Percentiles rank a stretch among this genome's conserved stretches.
Conservation (phyloP, 257 asterid species). For the Echites panduratus region DNA sequence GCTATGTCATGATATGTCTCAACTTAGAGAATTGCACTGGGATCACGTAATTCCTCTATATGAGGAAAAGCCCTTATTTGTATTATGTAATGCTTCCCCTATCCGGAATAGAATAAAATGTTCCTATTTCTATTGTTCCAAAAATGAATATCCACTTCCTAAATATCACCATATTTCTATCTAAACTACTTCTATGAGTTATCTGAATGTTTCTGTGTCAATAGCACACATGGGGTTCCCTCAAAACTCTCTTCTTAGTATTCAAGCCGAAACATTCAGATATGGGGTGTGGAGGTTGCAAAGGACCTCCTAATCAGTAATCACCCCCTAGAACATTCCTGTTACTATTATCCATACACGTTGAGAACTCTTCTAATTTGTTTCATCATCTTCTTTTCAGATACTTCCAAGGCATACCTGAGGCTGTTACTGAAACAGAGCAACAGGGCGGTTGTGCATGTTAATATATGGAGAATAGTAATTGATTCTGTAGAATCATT, state of each 20-base stretch:
- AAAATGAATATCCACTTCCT: no score
- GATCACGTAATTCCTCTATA: neutral
- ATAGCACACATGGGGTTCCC: no score
- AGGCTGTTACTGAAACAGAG: constrained; percentile 68
- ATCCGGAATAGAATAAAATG: no score
- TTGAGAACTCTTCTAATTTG: constrained; percentile 8
- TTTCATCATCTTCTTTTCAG: constrained; percentile 32
- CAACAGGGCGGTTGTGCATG: constrained; percentile 92
- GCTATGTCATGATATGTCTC: neutral
- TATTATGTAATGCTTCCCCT: no score
- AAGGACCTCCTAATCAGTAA: neutral
- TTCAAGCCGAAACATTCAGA: no score
- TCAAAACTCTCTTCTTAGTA: no score
- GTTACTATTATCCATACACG: neutral
- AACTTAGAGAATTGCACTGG: neutral
- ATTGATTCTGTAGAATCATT: constrained; percentile 6
- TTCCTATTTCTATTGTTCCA: no score
- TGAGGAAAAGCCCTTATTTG: neutral
- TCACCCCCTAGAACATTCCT: neutral
- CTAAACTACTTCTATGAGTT: no score
- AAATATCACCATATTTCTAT: no score
- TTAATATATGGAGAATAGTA: constrained; percentile 39
- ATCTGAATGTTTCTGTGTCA: no score
- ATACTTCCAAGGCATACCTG: constrained; percentile 86
- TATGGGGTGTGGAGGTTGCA: neutral